Conservation (phyloP, 805 yeast species). For the Saccharomycopsis babjevae region DNA sequence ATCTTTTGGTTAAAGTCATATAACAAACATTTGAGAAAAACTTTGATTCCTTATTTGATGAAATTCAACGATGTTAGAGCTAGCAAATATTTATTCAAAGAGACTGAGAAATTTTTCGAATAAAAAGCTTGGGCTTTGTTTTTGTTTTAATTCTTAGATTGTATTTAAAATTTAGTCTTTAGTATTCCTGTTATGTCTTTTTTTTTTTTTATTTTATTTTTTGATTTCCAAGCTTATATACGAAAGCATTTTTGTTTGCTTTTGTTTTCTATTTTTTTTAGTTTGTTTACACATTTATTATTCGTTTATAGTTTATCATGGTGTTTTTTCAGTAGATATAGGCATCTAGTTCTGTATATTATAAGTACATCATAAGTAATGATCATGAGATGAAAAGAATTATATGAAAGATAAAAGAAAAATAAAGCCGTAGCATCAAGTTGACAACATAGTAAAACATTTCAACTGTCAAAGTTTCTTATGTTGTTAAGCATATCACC, state of each 20-base stretch:
- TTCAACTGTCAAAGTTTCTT: background rate
- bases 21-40: conserved; percentile 38
- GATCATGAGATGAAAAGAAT: background rate
- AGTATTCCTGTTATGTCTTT: background rate
- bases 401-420: background rate
- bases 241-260: background rate
- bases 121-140: background rate
- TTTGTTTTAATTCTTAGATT: background rate
- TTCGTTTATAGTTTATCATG: background rate
- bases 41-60: conserved; percentile 31
- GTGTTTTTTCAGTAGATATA: background rate
- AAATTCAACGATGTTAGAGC: conserved; percentile 41
- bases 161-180: background rate
- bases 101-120: conserved; percentile 36
- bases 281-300: background rate
- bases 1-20: conserved; percentile 40
- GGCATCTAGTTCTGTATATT: background rate
- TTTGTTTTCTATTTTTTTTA: background rate
- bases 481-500: conserved; percentile 9
- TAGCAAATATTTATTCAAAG: conserved; percentile 60
- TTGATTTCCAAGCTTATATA: background rate
- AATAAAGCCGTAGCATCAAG: background rate
- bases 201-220: background rate
- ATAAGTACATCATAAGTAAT: background rate
- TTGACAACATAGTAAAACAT: too few species aligned